Percentiles rank a stretch among this genome's conserved stretches.
Conservation (phyloP, 177 flowering plant genomes). For the Vitis hybrid region DNA sequence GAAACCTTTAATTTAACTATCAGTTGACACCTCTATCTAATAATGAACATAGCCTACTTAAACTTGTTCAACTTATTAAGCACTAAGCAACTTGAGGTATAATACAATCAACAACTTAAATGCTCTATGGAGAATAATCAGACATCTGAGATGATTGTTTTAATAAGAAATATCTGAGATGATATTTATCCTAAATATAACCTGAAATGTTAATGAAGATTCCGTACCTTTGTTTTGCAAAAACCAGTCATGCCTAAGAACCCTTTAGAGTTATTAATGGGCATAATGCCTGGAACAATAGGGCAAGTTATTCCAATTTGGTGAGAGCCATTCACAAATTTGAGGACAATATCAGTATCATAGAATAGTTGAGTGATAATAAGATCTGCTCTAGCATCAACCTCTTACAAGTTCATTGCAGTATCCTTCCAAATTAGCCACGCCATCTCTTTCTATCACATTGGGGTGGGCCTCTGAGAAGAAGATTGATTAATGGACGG, state of each 20-base stretch:
- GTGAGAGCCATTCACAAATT: constrained; percentile 91
- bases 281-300: constrained; percentile 99
- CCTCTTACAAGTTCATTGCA: constrained; percentile 73
- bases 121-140: too few species aligned
- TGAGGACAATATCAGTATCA: constrained; percentile 86
- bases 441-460: constrained; percentile 60
- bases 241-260: constrained; percentile 96
- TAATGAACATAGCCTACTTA: too few species aligned
- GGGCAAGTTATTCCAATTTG: constrained; percentile 93
- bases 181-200: too few species aligned
- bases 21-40: too few species aligned
- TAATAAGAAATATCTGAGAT: too few species aligned
- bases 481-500: background rate
- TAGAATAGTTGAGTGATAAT: constrained; percentile 92
- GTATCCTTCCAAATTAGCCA: constrained; percentile 66
- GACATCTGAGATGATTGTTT: too few species aligned
- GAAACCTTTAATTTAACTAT: too few species aligned
- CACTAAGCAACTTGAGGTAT: too few species aligned
- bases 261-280: constrained; percentile 85
- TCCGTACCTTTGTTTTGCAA: constrained; percentile 87
- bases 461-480: constrained; percentile 95
- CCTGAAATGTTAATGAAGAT: too few species aligned
- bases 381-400: constrained; percentile 98
- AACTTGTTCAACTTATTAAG: too few species aligned
- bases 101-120: too few species aligned